Evolutionary conservation across 2,329 filamentous ascomycete species (phyloP).

Genomic region (Trichoderma asperellum): DNA sequence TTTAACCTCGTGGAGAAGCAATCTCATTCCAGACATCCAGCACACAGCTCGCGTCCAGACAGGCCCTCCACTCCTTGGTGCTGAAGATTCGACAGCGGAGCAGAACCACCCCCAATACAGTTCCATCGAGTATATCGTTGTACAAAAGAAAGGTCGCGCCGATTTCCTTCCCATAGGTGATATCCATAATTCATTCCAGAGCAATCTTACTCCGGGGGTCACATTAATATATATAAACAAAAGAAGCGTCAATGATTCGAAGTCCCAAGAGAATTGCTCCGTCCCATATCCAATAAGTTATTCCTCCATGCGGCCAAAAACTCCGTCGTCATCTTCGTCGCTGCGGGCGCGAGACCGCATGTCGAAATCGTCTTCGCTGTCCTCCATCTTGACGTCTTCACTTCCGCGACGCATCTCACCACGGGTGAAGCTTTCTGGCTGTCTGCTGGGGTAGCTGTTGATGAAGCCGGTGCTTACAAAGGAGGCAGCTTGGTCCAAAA

Average conservation of each 20-base stretch:
- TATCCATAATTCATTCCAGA: conserved; percentile 42
- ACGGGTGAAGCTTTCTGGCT: conserved; percentile 68
- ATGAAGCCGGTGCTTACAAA: conserved; percentile 65
- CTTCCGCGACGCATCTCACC: conserved; percentile 55
- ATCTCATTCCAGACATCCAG: conserved; percentile 40
- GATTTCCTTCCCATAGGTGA: conserved; percentile 36
- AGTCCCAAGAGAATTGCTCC: conserved; percentile 23
- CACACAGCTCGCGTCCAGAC: conserved; percentile 33
- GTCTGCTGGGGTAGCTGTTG: conserved; percentile 63
- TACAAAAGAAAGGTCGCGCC: conserved; percentile 55
- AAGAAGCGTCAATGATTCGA: conserved; percentile 32
- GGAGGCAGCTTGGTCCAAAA: conserved; percentile 63
- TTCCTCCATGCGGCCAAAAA: conserved; percentile 97
- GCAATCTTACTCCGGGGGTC: conserved; percentile 36
- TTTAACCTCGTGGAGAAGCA: conserved; percentile 71
- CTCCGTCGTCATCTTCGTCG: conserved; percentile 91
- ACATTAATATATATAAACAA: conserved; percentile 28
- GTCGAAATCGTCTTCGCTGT: conserved; percentile 70
- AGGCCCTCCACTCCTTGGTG: conserved; percentile 68
- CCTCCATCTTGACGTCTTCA: conserved; percentile 70
- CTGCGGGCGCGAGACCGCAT: conserved; percentile 64
- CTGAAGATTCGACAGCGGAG: conserved; percentile 66
- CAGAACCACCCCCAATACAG: conserved; percentile 57
- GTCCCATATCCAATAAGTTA: conserved; percentile 47
- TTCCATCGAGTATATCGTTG: conserved; percentile 46